Percentiles rank a stretch among this genome's conserved stretches.
These are phyloP conservation scores for Brasilioporus rufonigricans DNA, from an alignment of 768 basidiomycete species.

Conservation along the genomic window DNA sequence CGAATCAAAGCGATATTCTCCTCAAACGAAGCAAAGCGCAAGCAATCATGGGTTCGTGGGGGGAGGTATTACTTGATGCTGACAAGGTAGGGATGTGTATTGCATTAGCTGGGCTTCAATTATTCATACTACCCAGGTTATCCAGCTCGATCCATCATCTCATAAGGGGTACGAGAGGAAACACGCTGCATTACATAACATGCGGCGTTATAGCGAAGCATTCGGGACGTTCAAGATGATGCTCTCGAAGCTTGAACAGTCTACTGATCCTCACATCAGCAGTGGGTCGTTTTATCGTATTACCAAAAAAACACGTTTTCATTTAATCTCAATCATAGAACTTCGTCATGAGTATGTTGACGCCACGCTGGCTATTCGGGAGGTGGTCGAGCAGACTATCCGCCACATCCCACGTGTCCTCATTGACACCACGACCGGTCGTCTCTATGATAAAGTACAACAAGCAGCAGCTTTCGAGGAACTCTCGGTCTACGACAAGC, in stretches of 20 bases:
- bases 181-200: background rate
- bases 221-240: too few relatives aligned
- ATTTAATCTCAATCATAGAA: background rate
- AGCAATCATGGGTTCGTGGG: background rate
- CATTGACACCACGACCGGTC: too few relatives aligned
- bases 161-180: background rate
- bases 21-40: constrained; percentile 2
- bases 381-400: background rate
- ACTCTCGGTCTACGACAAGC: too few relatives aligned
- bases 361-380: background rate
- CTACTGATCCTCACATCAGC: background rate
- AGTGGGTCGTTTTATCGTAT: background rate
- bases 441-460: too few relatives aligned
- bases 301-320: background rate
- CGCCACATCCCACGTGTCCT: background rate
- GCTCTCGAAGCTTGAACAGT: background rate
- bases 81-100: constrained; percentile 1
- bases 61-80: background rate
- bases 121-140: background rate
- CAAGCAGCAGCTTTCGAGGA: too few relatives aligned
- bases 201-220: background rate
- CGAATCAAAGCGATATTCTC: background rate
- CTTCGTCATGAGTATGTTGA: background rate
- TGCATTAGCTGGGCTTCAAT: background rate
- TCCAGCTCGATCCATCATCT: too few relatives aligned